These are phyloP conservation scores for Flammula alnicola DNA, from an alignment of 1,284 basidiomycete genomes.

Conservation along the genomic window DNA sequence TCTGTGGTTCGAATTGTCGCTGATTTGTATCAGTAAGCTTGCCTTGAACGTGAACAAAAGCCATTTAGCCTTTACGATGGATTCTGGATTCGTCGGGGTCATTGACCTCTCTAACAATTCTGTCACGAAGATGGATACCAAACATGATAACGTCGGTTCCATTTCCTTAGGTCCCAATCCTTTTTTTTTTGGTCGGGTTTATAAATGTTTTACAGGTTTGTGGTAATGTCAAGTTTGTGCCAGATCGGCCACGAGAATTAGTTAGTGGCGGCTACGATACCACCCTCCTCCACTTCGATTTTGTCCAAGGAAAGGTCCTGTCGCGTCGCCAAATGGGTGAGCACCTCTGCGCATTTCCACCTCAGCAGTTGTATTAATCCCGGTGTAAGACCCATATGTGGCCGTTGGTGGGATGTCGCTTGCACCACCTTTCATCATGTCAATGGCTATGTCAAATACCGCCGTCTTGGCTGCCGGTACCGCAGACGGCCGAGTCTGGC, in stretches of 20 bases:
- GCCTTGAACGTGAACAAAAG: conserved; percentile 57
- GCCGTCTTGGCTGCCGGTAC: conserved; percentile 72
- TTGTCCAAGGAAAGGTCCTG: conserved; percentile 55
- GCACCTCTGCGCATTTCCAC: conserved; percentile 19
- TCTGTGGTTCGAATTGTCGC: conserved; percentile 8
- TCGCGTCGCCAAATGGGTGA: conserved; percentile 65
- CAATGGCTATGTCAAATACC: conserved; percentile 55
- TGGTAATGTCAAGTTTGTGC: conserved; percentile 68
- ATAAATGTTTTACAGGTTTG: conserved; percentile 56
- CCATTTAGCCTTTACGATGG: conserved; percentile 69
- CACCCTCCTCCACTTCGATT: conserved; percentile 70
- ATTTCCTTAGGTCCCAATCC: too few relatives aligned
- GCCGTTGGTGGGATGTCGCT: conserved; percentile 55
- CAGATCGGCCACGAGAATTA: conserved; percentile 68
- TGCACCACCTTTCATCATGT: conserved; percentile 75
- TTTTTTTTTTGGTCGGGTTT: background rate
- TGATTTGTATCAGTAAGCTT: conserved; percentile 57
- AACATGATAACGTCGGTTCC: conserved; percentile 68
- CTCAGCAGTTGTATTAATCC: conserved; percentile 9
- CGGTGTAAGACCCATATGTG: conserved; percentile 41
- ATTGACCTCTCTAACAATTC: conserved; percentile 56
- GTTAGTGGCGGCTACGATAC: conserved; percentile 80
- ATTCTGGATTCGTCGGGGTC: conserved; percentile 69
- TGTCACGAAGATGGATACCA: conserved; percentile 59
- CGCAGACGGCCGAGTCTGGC: conserved; percentile 73